Base-by-base conservation (phyloP, 768 basidiomycete genomes). In the Daedaleopsis nitida region DNA sequence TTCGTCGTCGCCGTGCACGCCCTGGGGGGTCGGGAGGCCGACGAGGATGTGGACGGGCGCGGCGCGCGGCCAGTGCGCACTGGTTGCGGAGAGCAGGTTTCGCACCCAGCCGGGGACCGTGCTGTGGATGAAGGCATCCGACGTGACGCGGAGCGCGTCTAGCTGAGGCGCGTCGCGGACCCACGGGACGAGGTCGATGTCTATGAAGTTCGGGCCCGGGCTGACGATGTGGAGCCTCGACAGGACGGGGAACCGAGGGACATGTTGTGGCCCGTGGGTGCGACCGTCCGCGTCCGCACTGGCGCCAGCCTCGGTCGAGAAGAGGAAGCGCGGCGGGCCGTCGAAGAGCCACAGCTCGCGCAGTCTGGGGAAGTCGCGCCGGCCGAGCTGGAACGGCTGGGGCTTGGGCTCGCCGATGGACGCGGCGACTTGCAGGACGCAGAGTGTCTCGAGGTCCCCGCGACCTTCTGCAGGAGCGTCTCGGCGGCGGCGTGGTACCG, bases 381-480 rank as follows among this genome's bases (percentile, higher is more conserved):
- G 23, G 4, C 14, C 23, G 10, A 49, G 21, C 6, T 13, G 23
- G 9, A 49, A 21, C 13, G 12, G 23, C 3, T 16, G 6, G 4
- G 47, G 19, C 21, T 23, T 45, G n/a, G 17, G 19, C 21, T 21
- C 21, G n/a, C 0, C 32, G 21, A n/a, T 11, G 27, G 16, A 0
- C 24, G 2, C 23, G 14, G 9, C 21, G 9, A 19, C 11, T 23
- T 51, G 51, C 2, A 38, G 10, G 6, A 52, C 9, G 34, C 51
- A 52, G 51, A 52, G 51, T 14, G 51, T 52, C 34, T 52, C 51
- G 34, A 52, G 34, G 34, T 52, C 51, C 10, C 51, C 17, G 51
- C 51, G 11, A 52, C 51, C 19, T 13, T 27, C n/a, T 19, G 16
- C 17, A 35, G 32, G 32, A 35, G 11, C 32, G 11, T n/a, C 51